Conservation (phyloP, 192 early-diverging fungal species). For the Coemansia sp. region DNA sequence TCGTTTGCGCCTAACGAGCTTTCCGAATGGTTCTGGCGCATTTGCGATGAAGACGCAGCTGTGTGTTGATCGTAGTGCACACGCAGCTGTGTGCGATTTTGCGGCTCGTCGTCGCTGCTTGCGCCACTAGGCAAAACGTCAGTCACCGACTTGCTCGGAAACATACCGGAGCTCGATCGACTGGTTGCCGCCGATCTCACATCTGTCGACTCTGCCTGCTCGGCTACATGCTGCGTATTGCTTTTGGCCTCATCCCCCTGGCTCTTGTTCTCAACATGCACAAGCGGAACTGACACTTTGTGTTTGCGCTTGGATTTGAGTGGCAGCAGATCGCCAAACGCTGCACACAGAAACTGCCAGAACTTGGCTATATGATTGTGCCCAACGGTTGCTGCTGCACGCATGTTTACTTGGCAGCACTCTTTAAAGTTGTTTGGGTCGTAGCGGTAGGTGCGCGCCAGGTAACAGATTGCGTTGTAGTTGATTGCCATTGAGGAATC, state of each 20-base stretch:
- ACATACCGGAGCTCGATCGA: conserved; percentile 47
- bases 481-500: conserved; percentile 16
- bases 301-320: conserved; percentile 19
- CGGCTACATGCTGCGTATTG: neutral
- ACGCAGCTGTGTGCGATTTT: neutral
- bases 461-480: conserved; percentile 18
- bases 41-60: conserved; percentile 14
- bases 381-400: conserved; percentile 10
- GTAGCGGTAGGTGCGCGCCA: conserved; percentile 47
- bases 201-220: neutral
- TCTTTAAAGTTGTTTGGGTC: conserved; percentile 31
- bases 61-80: conserved; percentile 6
- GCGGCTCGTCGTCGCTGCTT: conserved; percentile 39
- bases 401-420: conserved; percentile 38
- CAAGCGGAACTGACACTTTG: neutral
- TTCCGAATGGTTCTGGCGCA: neutral
- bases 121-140: conserved; percentile 7
- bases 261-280: neutral
- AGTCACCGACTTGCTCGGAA: conserved; percentile 35
- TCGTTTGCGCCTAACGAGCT: neutral
- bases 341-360: conserved; percentile 39
- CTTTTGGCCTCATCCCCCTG: neutral
- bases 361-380: conserved; percentile 33
- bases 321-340: conserved; percentile 41
- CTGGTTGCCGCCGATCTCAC: conserved; percentile 25